Conservation (phyloP, 2,329 filamentous ascomycete genomes). For the Clonostachys sp. region DNA sequence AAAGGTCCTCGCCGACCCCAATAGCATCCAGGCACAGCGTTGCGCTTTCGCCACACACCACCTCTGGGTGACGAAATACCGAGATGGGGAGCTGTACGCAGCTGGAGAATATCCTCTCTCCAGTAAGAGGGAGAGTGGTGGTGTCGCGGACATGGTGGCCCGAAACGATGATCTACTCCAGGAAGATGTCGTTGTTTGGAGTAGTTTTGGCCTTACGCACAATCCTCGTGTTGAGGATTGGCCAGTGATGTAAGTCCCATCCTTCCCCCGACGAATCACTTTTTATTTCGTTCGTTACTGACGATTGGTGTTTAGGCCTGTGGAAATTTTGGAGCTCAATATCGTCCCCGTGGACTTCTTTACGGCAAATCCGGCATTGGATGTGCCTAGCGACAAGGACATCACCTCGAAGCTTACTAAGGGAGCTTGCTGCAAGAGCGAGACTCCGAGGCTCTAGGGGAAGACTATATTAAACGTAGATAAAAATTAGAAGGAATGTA, state of each 20-base stretch:
- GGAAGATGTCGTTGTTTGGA: slow-evolving; percentile 52
- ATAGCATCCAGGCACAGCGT: slow-evolving; percentile 30
- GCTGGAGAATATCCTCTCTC: slow-evolving; percentile 37
- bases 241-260: slow-evolving; percentile 54
- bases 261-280: neutral
- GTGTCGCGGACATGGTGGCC: slow-evolving; percentile 30
- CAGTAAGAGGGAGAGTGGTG: slow-evolving; percentile 24
- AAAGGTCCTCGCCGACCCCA: slow-evolving; percentile 31
- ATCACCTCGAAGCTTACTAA: slow-evolving; percentile 1
- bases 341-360: slow-evolving; percentile 45
- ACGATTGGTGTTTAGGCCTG: slow-evolving; percentile 34
- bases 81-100: slow-evolving; percentile 37
- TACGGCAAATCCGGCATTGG: slow-evolving; percentile 37
- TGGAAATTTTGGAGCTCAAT: slow-evolving; percentile 41
- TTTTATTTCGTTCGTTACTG: neutral
- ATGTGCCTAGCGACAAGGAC: slow-evolving; percentile 25
- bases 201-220: slow-evolving; percentile 58
- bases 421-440: neutral
- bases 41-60: slow-evolving; percentile 36
- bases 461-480: neutral
- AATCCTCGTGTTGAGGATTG: slow-evolving; percentile 64
- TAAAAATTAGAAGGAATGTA: neutral
- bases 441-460: neutral
- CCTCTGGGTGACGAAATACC: slow-evolving; percentile 39
- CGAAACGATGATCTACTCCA: slow-evolving; percentile 41